Base-by-base conservation (phyloP, 129 eudicot species). In the Tanacetum coccineum region DNA sequence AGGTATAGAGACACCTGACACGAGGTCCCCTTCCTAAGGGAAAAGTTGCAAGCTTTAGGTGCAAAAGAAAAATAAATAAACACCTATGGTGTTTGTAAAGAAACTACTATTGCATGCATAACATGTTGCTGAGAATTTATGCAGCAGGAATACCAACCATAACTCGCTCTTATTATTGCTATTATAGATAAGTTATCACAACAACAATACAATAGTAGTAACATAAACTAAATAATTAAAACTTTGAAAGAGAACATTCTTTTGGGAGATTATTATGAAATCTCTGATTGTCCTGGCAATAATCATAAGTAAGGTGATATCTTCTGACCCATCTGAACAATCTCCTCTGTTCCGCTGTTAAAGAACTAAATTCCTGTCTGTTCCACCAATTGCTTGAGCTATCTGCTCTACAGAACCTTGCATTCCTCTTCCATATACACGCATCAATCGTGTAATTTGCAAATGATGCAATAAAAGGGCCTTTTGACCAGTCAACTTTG, bases 161-260 rank as follows among this genome's bases (percentile, higher is more conserved):
- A 60, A 62, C 52, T 68, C 50, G 10, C 49, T 48, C 30, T 62
- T 62, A 62, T n/a, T 28, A 50, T 15, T 60, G 28, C 54, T 46
- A 62, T 63, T 64, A 49, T 20, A 47, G 26, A 65, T 66, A 57
- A 22, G 64, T 50, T 28, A 74, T 64, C 18, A 39, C 60, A 63
- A 64, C 40, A 32, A 73, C 50, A 62, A 47, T 45, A 67, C 26
- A n/a, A n/a, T n/a, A n/a, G n/a, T n/a, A n/a, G n/a, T n/a, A n/a
- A n/a, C n/a, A n/a, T n/a, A n/a, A n/a, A 20, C 32, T 26, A 74
- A 74, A 18, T 68, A 13, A 69, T 87, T 73, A 90, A 72, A 87
- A 87, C 73, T 82, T 82, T 57, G 89, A 72, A 81, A 87, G 93
- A 21, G 76, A 79, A 74, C 97, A 91, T 68, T 91, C 97, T 77